Base-by-base conservation (phyloP, 2,329 filamentous ascomycete genomes). In the Diaporthe vexans region DNA sequence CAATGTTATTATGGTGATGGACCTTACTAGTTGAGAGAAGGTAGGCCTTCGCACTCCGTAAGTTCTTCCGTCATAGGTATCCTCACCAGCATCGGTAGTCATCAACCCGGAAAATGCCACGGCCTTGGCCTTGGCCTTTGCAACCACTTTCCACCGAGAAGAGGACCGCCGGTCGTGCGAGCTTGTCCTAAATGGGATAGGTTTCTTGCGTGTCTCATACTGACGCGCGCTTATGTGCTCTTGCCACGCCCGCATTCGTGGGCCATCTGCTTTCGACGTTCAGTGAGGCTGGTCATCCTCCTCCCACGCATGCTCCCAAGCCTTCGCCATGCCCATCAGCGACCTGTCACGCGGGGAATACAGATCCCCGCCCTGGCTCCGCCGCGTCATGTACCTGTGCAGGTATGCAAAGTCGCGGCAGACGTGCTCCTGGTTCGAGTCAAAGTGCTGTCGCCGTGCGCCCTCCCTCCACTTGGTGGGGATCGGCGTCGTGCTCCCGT, bases 351-450 rank as follows among this genome's bases (percentile, higher is more conserved):
- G 67, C 21, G 58, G 24, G 7, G 68, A 63, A 52, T 74, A 75
- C 19, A 75, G 24, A 21, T 74, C 74, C 7, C 74, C 74, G 24
- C 58, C 68, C 1, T 33, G 17, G n/a, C 68, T 63, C 24, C 74
- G 72, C 21, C 72, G 48, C 59, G 37, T 65, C 54, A 74, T 54
- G 35, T 68, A 75, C 29, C 46, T 61, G 37, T 63, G 74, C 59
- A 75, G 54, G 37, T 72, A 72, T 3, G 58, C 56, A 29, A 78
- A 78, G 54, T 77, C 74, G 10, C 78, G 73, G 57, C 78, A 79
- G 3, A 78, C 78, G 24, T 79, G 78, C 43, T 74, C 75, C 21
- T 77, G 74, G 37, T 78, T 77, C n/a, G 77, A 77, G 48, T 77
- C 77, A 43, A 77, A 71, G 57, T 79, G 78, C 33, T 77, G 78